Base-by-base conservation (phyloP, 495 filamentous ascomycete species). In the Penicillium cataractarum region DNA sequence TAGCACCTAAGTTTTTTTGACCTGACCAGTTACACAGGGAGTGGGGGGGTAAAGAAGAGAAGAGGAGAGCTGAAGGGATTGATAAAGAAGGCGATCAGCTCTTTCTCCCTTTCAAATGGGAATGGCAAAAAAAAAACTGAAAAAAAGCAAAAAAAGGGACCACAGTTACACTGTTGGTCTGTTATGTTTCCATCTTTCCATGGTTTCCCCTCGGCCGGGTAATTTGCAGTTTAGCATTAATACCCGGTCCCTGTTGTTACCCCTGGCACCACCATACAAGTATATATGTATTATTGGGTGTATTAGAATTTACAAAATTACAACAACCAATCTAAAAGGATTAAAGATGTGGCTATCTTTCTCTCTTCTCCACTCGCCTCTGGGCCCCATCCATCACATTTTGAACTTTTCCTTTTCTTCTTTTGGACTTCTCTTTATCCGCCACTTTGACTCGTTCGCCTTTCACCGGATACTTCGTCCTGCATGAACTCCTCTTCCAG, bases 401-500 rank as follows among this genome's bases (percentile, higher is more conserved):
- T n/a, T 27, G 46, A 29, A n/a, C 2, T 48, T 50, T 50, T 50
- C 17, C 29, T 50, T 27, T 50, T 29, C 6, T 21, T 15, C 2
- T 9, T 50, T 6, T 12, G 19, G 2, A 3, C 21, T 6, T 12
- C 6, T 6, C 12, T 26, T 15, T 21, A 17, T n/a, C 26, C 46
- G 46, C 46, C 46, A 29, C 22, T 17, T n/a, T 15, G 22, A 50
- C 46, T 50, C 26, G 46, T n/a, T 50, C 24, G 9, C 46, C 24
- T 24, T 46, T 46, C 21, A 46, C n/a, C 10, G 42, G 24, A 22
- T 3, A 46, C 42, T 46, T 46, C 42, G 19, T 52, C 35, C 35
- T 52, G 55, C 61, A 63, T 63, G 61, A 63, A 58, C 61, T 52
- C 61, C 55, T 58, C 44, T 51, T 48, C 32, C n/a, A n/a, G n/a